phyloP scores from a whole-genome alignment of 768 basidiomycete species.

The Lentinula lateritia region DNA sequence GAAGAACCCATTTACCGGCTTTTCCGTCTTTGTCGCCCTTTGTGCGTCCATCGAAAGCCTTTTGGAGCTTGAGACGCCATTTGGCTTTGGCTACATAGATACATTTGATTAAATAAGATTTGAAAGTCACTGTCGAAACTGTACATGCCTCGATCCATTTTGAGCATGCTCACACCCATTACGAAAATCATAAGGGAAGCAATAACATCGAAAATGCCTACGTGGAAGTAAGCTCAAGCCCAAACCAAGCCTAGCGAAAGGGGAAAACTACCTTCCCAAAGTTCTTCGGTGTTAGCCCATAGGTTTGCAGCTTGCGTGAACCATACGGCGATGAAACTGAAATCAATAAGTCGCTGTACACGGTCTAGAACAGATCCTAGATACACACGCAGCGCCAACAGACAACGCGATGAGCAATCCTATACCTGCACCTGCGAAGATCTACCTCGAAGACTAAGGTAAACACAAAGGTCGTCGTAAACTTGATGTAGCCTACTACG shows the following conservation, averaged over 20 bases:
- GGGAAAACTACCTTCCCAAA: constrained; percentile 80
- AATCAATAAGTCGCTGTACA: background rate
- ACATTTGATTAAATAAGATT: background rate
- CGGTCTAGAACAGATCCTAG: background rate
- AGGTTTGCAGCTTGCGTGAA: constrained; percentile 86
- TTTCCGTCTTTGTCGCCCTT: constrained; percentile 36
- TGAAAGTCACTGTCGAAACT: background rate
- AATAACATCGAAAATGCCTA: constrained; percentile 66
- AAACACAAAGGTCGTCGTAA: background rate
- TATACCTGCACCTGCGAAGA: constrained; percentile 65
- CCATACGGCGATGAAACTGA: constrained; percentile 83
- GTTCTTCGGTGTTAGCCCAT: constrained; percentile 76
- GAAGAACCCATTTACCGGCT: constrained; percentile 80
- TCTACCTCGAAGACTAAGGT: constrained; percentile 31
- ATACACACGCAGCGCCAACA: constrained; percentile 70
- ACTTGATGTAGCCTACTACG: background rate
- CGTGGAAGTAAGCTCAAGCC: background rate
- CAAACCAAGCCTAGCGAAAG: background rate
- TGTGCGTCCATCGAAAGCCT: constrained; percentile 56
- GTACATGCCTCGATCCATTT: constrained; percentile 68
- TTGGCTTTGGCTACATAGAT: constrained; percentile 65
- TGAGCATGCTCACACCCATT: constrained; percentile 94
- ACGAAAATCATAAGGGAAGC: constrained; percentile 81
- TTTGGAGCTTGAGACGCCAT: constrained; percentile 86
- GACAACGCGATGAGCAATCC: constrained; percentile 78